Evolutionary conservation across 176 grass and related monocot genomes (phyloP).

Genomic region (Carex kokanica): DNA sequence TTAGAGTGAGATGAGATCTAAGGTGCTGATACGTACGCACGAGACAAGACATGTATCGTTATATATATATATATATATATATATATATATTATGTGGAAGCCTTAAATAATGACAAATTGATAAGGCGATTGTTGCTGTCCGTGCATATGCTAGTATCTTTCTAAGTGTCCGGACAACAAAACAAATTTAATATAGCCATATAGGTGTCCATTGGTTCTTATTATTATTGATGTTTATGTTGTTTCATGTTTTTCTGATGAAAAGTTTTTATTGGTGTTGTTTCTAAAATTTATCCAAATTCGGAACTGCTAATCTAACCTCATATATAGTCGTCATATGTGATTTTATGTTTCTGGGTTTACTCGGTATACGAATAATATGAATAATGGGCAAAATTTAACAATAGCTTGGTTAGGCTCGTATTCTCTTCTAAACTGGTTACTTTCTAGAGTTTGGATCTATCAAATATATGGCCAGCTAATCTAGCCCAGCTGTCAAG

Average conservation of each 20-base stretch:
- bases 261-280: not conserved
- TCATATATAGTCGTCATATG: not conserved
- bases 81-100: too few species aligned
- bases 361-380: not conserved
- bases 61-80: too few species aligned
- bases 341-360: not conserved
- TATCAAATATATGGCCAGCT: too few species aligned
- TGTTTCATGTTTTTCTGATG: not conserved
- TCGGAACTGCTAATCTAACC: not conserved
- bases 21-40: not conserved
- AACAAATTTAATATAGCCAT: not conserved
- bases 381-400: not conserved
- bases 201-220: too few species aligned
- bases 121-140: not conserved
- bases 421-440: not conserved
- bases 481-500: too few species aligned
- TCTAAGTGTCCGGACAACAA: not conserved
- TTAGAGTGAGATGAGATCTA: not conserved
- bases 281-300: not conserved
- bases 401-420: not conserved
- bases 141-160: not conserved
- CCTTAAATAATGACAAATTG: too few species aligned
- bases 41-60: too few species aligned
- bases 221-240: not conserved
- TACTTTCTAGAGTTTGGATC: not conserved